Base-by-base conservation (phyloP, 1,284 basidiomycete genomes). In the Tilletia setariae region DNA sequence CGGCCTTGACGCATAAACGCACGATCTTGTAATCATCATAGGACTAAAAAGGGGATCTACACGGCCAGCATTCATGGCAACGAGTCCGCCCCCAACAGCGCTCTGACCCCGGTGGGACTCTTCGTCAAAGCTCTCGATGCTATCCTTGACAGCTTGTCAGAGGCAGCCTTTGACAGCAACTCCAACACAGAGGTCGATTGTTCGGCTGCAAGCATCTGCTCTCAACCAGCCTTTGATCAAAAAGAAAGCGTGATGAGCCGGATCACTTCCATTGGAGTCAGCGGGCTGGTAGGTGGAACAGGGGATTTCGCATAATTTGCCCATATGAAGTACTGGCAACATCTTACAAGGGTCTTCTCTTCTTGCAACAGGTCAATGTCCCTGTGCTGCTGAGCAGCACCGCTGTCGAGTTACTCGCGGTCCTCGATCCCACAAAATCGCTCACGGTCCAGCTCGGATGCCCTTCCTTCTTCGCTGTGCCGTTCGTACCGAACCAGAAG, bases 301-400 rank as follows among this genome's bases (percentile, higher is more conserved):
- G n/a, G n/a, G n/a, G n/a, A n/a, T n/a, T n/a, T n/a, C n/a, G n/a
- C n/a, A n/a, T n/a, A n/a, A n/a, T n/a, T n/a, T n/a, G n/a, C n/a
- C n/a, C n/a, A n/a, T n/a, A n/a, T n/a, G n/a, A n/a, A n/a, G n/a
- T n/a, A n/a, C n/a, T n/a, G n/a, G n/a, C n/a, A n/a, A n/a, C n/a
- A n/a, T n/a, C n/a, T n/a, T n/a, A n/a, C n/a, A n/a, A n/a, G n/a
- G n/a, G n/a, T n/a, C n/a, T n/a, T n/a, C n/a, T n/a, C n/a, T n/a
- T n/a, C n/a, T n/a, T n/a, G n/a, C n/a, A n/a, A n/a, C 28, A 61
- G 56, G 28, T 61, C 28, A n/a, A 61, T 30, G 56, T 61, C 3
- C 56, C 56, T 30, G 35, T 61, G 8, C 56, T 61, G 28, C 56
- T 61, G 28, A 61, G 56, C 56, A 61, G 32, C 16, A 61, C 56